These are phyloP conservation scores for Sutorius eximius DNA, from an alignment of 1,284 basidiomycete species.

Conservation along the genomic window DNA sequence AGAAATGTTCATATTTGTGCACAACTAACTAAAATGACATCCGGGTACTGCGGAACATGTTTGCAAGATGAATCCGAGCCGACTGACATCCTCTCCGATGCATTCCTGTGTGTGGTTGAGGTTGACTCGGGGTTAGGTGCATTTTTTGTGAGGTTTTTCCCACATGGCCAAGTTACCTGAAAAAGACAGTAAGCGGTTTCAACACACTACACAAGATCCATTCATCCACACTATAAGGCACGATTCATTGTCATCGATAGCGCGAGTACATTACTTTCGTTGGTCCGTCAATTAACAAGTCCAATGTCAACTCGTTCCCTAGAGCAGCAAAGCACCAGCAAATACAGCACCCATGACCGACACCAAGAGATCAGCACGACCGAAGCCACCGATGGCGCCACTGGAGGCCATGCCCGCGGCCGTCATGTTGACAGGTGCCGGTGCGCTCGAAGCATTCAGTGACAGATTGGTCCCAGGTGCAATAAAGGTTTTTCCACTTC, in stretches of 20 bases:
- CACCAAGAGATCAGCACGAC: slow-evolving; percentile 3
- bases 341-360: slow-evolving; percentile 15
- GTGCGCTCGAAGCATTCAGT: slow-evolving; percentile 34
- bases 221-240: not conserved
- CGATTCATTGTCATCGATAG: not conserved
- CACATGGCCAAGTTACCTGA: too few species aligned
- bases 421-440: slow-evolving; percentile 46
- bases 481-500: slow-evolving; percentile 41
- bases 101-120: too few species aligned
- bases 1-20: too few species aligned
- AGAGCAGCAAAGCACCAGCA: slow-evolving; percentile 16
- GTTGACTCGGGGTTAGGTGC: too few species aligned
- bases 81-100: too few species aligned
- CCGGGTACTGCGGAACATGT: too few species aligned
- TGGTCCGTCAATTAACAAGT: slow-evolving; percentile 1
- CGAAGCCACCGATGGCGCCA: slow-evolving; percentile 11
- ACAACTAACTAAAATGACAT: too few species aligned
- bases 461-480: slow-evolving; percentile 33
- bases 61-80: too few species aligned
- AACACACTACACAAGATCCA: not conserved
- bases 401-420: slow-evolving; percentile 8
- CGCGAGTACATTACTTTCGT: slow-evolving; percentile 11
- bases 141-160: too few species aligned
- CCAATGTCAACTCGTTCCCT: not conserved
- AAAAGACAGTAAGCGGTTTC: not conserved